Conservation (phyloP, 2,329 filamentous ascomycete genomes). For the Diaporthe ilicicola region DNA sequence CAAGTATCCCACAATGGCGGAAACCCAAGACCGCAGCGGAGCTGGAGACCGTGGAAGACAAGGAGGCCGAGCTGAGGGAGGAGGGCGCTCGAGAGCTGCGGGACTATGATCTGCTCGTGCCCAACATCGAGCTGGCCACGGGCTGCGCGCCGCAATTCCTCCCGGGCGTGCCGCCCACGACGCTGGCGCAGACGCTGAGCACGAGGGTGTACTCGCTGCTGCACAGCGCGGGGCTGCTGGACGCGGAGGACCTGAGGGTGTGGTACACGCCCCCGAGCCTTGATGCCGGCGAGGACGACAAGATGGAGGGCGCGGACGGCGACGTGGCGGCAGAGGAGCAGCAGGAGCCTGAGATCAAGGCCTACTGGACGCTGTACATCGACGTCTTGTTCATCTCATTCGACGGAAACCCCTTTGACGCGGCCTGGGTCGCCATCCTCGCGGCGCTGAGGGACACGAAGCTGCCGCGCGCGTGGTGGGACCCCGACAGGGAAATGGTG, state of each 20-base stretch:
- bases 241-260: conserved; percentile 76
- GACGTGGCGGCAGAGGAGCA: conserved; percentile 38
- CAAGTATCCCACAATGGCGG: conserved; percentile 76
- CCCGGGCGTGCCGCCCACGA: conserved; percentile 82
- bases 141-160: conserved; percentile 88
- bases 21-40: conserved; percentile 30
- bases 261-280: conserved; percentile 65
- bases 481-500: conserved; percentile 80
- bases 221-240: conserved; percentile 74
- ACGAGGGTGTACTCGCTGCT: conserved; percentile 81
- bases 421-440: conserved; percentile 84
- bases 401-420: conserved; percentile 91
- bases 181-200: conserved; percentile 84
- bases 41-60: conserved; percentile 36
- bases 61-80: conserved; percentile 31
- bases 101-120: conserved; percentile 81
- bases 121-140: conserved; percentile 92
- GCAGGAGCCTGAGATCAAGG: conserved; percentile 65
- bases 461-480: conserved; percentile 83
- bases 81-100: conserved; percentile 56
- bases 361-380: conserved; percentile 95
- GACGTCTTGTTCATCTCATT: conserved; percentile 95
- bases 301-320: conserved; percentile 50
- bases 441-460: conserved; percentile 82
- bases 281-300: conserved; percentile 55